Evolutionary conservation across 257 asterid genomes (phyloP).

Genomic region (Solanum gandarillasii): DNA sequence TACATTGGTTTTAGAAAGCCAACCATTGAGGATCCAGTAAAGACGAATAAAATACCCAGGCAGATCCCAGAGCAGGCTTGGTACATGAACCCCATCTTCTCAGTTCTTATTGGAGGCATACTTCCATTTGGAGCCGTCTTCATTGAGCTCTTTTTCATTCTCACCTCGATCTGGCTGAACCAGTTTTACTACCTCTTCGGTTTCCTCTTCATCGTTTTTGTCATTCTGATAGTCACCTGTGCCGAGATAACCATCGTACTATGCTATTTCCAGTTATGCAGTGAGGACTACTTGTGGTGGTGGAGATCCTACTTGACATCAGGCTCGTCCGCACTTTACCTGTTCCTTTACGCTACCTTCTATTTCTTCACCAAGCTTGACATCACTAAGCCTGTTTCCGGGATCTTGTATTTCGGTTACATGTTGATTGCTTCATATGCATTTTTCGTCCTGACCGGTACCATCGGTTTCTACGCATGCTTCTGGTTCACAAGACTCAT

Average conservation of each 20-base stretch:
- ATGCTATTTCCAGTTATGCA: constrained; percentile 79
- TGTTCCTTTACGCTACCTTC: constrained; percentile 68
- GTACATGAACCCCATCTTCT: constrained; percentile 60
- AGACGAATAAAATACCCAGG: constrained; percentile 62
- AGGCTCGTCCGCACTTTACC: constrained; percentile 63
- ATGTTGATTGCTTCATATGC: constrained; percentile 67
- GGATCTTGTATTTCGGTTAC: constrained; percentile 69
- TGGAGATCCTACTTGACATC: constrained; percentile 72
- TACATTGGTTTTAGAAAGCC: constrained; percentile 56
- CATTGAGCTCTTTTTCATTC: constrained; percentile 73
- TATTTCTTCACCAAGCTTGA: constrained; percentile 80
- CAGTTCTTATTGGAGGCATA: constrained; percentile 59
- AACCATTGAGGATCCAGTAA: constrained; percentile 57
- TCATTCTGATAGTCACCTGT: constrained; percentile 63
- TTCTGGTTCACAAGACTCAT: constrained; percentile 74
- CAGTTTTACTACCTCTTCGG: constrained; percentile 88
- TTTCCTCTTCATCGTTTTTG: constrained; percentile 64
- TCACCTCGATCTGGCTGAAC: constrained; percentile 76
- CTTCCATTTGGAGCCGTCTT: constrained; percentile 75
- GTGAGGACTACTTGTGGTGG: constrained; percentile 81
- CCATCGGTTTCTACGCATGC: constrained; percentile 72
- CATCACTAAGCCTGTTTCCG: constrained; percentile 62
- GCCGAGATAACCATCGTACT: constrained; percentile 68
- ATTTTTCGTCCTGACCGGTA: constrained; percentile 62
- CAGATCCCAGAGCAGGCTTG: constrained; percentile 75